Base-by-base conservation (phyloP, 257 asterid genomes). In the Solanum bulbocastanum region DNA sequence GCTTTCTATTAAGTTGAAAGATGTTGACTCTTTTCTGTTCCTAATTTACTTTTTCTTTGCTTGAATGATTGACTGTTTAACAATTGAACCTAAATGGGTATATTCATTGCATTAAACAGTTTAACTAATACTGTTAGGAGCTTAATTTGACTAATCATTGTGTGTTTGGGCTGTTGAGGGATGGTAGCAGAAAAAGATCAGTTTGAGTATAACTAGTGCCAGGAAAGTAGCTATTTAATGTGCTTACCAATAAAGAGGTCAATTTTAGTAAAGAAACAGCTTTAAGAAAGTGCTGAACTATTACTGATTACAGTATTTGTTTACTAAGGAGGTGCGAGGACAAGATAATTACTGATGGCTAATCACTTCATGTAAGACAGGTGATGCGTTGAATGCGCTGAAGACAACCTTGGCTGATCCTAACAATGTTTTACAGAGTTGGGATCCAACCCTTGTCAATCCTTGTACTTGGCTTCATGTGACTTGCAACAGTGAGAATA, bases 401-500 rank as follows among this genome's bases (percentile, higher is more conserved):
- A 94, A 85, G 96, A 94, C 78, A 90, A 96, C 91, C 89, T 90
- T 97, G 91, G 94, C 90, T 16, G 99, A 97, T 94, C 98, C 99
- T 75, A 94, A 93, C 92, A 93, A 89, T 87, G 99, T 97, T 87
- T 95, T 97, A 33, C 98, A 95, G 94, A 97, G 98, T 90, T 97
- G 99, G 99, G 99, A 97, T 88, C 90, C 98, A 27, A 95, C 99
- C 42, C 99, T 96, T 65, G 99, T 96, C 86, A 97, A 97, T 90
- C 99, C 99, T 15, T 97, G 99, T 87, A 96, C 99, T 75, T 97
- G 99, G 99, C 95, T 96, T 91, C 99, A 97, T 39, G 98, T 97
- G 33, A 95, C 98, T 1, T 97, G 99, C 95, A 96, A 92, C 90
- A 90, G 90, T 36, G 98, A 94, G 12, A 95, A 97, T 88, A 90